These are phyloP conservation scores for Calendula officinalis DNA, from an alignment of 129 eudicot species.

Conservation along the genomic window DNA sequence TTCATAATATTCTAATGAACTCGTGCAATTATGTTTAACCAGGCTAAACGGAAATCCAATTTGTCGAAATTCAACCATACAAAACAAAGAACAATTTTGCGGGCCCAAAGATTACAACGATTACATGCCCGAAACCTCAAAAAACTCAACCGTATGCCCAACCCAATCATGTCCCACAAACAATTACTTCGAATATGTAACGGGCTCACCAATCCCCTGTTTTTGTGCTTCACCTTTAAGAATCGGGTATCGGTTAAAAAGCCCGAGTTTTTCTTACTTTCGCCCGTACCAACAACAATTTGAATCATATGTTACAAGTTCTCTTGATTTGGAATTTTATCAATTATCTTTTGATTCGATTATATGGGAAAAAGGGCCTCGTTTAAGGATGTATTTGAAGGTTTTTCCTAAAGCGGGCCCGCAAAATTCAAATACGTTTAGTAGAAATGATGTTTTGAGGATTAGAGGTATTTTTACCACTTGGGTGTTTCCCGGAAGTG, in stretches of 20 bases:
- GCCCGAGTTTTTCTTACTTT: constrained; percentile 82
- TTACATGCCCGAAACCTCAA: constrained; percentile 14
- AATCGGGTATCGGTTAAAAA: constrained; percentile 74
- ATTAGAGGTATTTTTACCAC: constrained; percentile 52
- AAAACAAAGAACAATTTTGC: constrained; percentile 49
- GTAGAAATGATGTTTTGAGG: constrained; percentile 54
- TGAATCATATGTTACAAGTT: constrained; percentile 46
- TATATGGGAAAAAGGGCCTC: constrained; percentile 83
- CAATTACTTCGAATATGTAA: constrained; percentile 57
- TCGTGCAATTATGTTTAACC: constrained; percentile 19
- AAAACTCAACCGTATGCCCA: constrained; percentile 41
- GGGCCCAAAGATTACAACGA: constrained; percentile 39
- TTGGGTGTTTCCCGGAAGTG: constrained; percentile 59
- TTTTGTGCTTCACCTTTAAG: constrained; percentile 88
- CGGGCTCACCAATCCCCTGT: constrained; percentile 61
- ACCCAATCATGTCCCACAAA: constrained; percentile 59
- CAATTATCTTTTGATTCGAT: constrained; percentile 62
- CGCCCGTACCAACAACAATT: constrained; percentile 54
- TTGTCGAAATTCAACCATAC: constrained; percentile 48
- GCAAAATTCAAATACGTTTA: constrained; percentile 38
- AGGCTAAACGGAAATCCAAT: constrained; percentile 80
- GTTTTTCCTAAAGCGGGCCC: constrained; percentile 52
- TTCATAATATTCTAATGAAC: not conserved
- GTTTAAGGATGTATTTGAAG: constrained; percentile 80
- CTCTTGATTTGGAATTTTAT: constrained; percentile 49